Base-by-base conservation (phyloP, 2,329 filamentous ascomycete genomes). In the Fusarium liriodendri region DNA sequence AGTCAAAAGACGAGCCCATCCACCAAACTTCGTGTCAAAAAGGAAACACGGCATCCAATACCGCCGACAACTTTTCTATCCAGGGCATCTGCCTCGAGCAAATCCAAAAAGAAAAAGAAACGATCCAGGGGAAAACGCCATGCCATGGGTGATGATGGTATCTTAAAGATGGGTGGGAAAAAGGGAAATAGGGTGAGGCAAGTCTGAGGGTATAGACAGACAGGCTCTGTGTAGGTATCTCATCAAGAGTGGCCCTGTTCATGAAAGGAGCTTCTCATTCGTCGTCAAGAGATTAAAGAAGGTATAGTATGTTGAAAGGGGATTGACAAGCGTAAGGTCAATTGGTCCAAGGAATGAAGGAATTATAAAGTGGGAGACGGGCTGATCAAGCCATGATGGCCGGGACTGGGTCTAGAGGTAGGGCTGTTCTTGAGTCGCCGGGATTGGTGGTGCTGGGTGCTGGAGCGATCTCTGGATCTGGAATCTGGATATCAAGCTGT, bases 401-500 rank as follows among this genome's bases (percentile, higher is more conserved):
- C 10, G 77, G 73, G 5, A 74, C 69, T 22, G 79, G 76, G 79
- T 84, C 77, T 78, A 85, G 37, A 45, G 81, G 77, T 45, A 83
- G 62, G 11, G 75, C 80, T 32, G 79, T 80, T 58, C 78, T 76
- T 20, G 83, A 83, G 60, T 82, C 83, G 38, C 82, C 83, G 2
- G 85, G 82, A 22, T 79, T 80, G 16, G 76, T 77, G 11, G 78
- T 88, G 68, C 85, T 88, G 11, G 83, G 84, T 57, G 86, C 87
- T 5, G 87, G 84, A 4, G 88, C 89, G 68, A 95, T 90, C 76
- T 94, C 92, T 2, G 94, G 93, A 80, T 95, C 93, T 6, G 93
- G 91, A 66, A 95, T 94, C 83, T 95, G 93, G 58, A 95, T 94
- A 77, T 95, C 93, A 76, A 95, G 88, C 92, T 94, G 54, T 57